Base-by-base conservation (phyloP, 306 rosid species). In the Ormosia semicastrata region DNA sequence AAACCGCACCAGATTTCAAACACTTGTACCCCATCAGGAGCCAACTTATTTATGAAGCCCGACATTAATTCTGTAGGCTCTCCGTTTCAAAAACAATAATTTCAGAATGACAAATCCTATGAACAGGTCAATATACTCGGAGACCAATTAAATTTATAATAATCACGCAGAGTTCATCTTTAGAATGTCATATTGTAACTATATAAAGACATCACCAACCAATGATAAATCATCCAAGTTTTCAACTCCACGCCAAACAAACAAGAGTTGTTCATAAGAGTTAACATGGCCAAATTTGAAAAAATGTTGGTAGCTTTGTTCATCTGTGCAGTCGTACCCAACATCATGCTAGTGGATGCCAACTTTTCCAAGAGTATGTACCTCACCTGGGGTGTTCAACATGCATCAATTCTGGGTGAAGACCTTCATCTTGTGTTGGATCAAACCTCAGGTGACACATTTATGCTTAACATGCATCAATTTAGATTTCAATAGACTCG, bases 381-480 rank as follows among this genome's bases (percentile, higher is more conserved):
- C 73, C 56, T 94, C 77, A 82, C 76, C 11, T 87, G 92, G 90
- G 94, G 94, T 46, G 50, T 41, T 67, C 85, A 83, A 64, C 89
- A 84, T 29, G 86, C 93, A 40, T 40, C 86, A 63, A 76, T 91
- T 75, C 17, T 24, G 70, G 94, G 90, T 40, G 93, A 91, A 18
- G 89, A 88, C 76, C 92, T 92, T 80, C 86, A 89, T 43, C 95
- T 94, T 24, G 95, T 89, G 73, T 85, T 90, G 50, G 91, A 89
- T 82, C 77, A 69, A 79, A 76, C 83, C 69, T 84, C 95, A 79
- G 94, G 97, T 92, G 75, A 80, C 64, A 69, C 37, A 24, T 17
- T 18, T 59, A 54, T 60, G 40, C 24, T 76, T 76, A 30, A 3
- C 76, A 60, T 59, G 75, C 62, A 56, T 60, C 60, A 1, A 49